Conservation (phyloP, 2,329 filamentous ascomycete genomes). For the Didymella pomorum region DNA sequence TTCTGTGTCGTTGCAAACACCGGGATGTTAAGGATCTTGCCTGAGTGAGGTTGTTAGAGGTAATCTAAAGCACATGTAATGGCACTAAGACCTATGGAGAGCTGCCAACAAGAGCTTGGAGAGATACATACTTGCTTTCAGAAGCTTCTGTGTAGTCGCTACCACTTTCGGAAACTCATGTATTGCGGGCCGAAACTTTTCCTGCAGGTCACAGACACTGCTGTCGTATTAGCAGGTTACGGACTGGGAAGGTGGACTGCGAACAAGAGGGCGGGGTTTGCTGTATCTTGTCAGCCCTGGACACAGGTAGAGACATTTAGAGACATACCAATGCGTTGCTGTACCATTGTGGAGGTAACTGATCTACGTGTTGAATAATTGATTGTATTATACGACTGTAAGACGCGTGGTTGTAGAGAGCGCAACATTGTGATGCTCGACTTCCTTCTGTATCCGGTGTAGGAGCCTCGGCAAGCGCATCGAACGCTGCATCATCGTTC, state of each 20-base stretch:
- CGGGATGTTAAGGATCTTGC: constrained; percentile 73
- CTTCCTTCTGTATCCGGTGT: constrained; percentile 17
- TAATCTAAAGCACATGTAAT: not conserved
- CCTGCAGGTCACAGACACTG: constrained; percentile 94
- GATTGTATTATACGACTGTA: constrained; percentile 1
- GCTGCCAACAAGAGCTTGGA: not conserved
- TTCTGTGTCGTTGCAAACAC: constrained; percentile 89
- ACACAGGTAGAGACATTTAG: not conserved
- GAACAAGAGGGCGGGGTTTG: constrained; percentile 54
- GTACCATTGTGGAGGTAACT: constrained; percentile 37
- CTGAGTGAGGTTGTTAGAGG: constrained; percentile 36
- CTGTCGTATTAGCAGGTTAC: constrained; percentile 29
- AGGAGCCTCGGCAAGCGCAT: constrained; percentile 26
- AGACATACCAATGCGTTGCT: constrained; percentile 43
- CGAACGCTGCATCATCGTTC: constrained; percentile 19
- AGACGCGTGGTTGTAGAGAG: constrained; percentile 24
- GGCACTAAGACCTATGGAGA: not conserved
- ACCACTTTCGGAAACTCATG: constrained; percentile 82
- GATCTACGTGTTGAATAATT: constrained; percentile 3
- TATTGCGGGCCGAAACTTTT: constrained; percentile 86
- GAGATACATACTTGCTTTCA: constrained; percentile 55
- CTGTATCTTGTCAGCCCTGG: constrained; percentile 39
- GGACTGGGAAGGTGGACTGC: constrained; percentile 18
- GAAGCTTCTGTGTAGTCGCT: constrained; percentile 61
- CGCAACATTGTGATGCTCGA: constrained; percentile 20